Evolutionary conservation across 768 basidiomycete species (phyloP).

Genomic region (Pleurotus giganteus): DNA sequence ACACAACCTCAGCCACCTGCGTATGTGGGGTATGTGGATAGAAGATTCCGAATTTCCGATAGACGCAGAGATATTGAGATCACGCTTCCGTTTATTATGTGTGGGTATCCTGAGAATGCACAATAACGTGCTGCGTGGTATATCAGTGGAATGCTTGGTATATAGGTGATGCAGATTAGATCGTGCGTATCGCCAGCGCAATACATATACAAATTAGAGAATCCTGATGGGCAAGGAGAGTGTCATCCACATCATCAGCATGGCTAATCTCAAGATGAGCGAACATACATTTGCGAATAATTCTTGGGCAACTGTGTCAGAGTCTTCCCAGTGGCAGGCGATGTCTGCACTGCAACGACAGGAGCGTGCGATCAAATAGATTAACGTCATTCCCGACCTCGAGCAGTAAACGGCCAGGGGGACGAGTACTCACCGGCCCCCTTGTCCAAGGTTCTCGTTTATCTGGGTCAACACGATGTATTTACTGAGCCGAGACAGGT

Average conservation of each 20-base stretch:
- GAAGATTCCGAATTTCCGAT: not conserved
- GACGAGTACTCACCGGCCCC: slow-evolving; percentile 62
- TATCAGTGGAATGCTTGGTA: not conserved
- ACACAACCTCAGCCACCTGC: not conserved
- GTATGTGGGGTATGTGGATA: not conserved
- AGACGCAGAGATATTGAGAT: not conserved
- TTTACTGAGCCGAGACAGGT: slow-evolving; percentile 50
- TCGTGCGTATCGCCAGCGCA: slow-evolving; percentile 34
- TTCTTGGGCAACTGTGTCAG: slow-evolving; percentile 75
- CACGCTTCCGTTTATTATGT: not conserved
- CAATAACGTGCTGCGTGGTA: slow-evolving; percentile 4
- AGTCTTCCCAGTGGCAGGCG: slow-evolving; percentile 87
- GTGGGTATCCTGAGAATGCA: slow-evolving; percentile 5
- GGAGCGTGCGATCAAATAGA: slow-evolving; percentile 11
- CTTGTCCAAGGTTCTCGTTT: slow-evolving; percentile 82
- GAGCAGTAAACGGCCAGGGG: slow-evolving; percentile 11
- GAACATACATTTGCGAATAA: slow-evolving; percentile 72
- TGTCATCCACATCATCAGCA: not conserved
- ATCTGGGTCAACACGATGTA: slow-evolving; percentile 85
- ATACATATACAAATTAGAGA: slow-evolving; percentile 53
- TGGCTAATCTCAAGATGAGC: slow-evolving; percentile 12
- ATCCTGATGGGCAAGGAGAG: slow-evolving; percentile 45
- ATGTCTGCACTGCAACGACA: slow-evolving; percentile 62
- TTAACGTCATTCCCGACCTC: slow-evolving; percentile 14
- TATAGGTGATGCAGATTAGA: slow-evolving; percentile 9